Percentiles rank a stretch among this genome's conserved stretches.
These are phyloP conservation scores for Whalleya microplaca DNA, from an alignment of 2,329 filamentous ascomycete genomes.

Conservation along the genomic window DNA sequence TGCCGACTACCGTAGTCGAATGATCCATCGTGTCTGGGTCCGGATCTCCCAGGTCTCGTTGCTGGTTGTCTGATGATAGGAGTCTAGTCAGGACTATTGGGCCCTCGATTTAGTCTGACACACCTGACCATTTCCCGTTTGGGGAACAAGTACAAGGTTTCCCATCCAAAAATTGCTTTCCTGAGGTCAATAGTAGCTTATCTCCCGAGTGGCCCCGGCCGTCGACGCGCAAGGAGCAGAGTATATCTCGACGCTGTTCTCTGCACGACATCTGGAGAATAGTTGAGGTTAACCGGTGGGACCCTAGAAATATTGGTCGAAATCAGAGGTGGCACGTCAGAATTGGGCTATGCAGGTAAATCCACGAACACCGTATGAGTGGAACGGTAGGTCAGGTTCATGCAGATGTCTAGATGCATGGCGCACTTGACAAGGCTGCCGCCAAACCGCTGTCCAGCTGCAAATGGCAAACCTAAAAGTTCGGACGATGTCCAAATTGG, in stretches of 20 bases:
- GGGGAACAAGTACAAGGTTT: conserved; percentile 20
- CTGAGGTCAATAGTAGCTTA: conserved; percentile 8
- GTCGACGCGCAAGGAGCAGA: conserved; percentile 5
- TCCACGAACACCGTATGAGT: conserved; percentile 18
- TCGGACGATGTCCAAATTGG: conserved; percentile 24
- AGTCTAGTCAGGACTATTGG: conserved; percentile 24
- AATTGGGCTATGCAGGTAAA: conserved; percentile 16
- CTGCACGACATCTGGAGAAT: conserved; percentile 19
- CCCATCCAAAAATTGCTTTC: conserved; percentile 14
- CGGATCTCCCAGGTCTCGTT: conserved; percentile 26
- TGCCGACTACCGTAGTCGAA: conserved; percentile 26
- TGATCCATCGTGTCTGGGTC: conserved; percentile 26
- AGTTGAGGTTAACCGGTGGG: conserved; percentile 22
- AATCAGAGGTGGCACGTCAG: conserved; percentile 28
- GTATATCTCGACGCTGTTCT: conserved; percentile 10
- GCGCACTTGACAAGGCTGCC: conserved; percentile 27
- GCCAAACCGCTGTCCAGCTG: conserved; percentile 17
- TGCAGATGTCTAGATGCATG: conserved; percentile 23
- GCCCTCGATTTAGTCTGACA: conserved; percentile 28
- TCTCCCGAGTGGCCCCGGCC: conserved; percentile 13
- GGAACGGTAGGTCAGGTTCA: conserved; percentile 17
- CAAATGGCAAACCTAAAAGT: conserved; percentile 13
- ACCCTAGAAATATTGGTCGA: conserved; percentile 21
- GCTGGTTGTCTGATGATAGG: conserved; percentile 28
- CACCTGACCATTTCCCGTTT: conserved; percentile 29